Evolutionary conservation across 148 eudicot genomes (phyloP), one percentile per base, ranked within the genome.

Genomic region (Cornus controversa): DNA sequence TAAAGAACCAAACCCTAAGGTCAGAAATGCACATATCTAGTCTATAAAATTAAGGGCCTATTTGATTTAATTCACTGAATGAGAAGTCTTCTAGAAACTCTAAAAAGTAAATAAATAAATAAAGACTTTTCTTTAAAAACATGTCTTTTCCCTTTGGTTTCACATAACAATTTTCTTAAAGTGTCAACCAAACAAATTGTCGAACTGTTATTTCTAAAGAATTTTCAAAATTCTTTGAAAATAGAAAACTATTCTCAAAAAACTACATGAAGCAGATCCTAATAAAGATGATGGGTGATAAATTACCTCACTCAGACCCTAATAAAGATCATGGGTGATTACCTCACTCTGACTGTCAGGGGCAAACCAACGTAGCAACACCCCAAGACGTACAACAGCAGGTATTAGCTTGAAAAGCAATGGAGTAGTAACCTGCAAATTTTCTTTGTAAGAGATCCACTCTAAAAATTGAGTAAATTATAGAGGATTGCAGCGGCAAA

Each of bases 341-440:
- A 93, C 97, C 93, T 93, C 97, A 31, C 77, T 84, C 66, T 89
- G 75, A 72, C 37, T 75, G 37, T 93, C 96, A 15, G 96, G 91
- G 71, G 96, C 80, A 75, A 93, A 93, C 98, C 96, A 93, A 60
- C 91, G 86, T 69, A 91, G 73, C 66, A 93, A 79, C 34, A 93
- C 92, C 74, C 98, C 98, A 72, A 93, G 98, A 77, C 84, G 96
- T 71, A 93, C 83, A 6, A 91, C 96, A 69, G 92, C 94, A 42
- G 96, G 98, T 82, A 93, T 93, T 70, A 93, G 80, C 87, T 91
- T 93, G 79, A 93, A 93, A 58, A 93, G 91, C 79, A 93, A 91
- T n/a, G 98, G 98, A 11, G 94, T 93, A 1, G 98, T 93, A 71
- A 93, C 96, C 98, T 93, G 90, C 81, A 60, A 60, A 60, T 14